Base-by-base conservation (phyloP, 2,329 filamentous ascomycete species). In the Ascosphaera aggregata region DNA sequence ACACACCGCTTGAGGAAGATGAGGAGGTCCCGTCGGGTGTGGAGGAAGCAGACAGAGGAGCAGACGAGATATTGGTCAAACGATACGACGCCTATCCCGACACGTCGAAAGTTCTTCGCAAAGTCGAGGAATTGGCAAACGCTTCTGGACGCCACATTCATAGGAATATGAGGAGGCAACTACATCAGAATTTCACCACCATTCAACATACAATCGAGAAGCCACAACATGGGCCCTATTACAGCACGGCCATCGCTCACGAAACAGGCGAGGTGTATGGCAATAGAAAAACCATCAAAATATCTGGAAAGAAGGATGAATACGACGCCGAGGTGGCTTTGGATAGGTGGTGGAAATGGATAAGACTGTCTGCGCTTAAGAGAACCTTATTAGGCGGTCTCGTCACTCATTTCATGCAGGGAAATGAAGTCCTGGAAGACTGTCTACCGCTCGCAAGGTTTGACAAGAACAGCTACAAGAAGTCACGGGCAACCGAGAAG, bases 281-380 rank as follows among this genome's bases (percentile, higher is more conserved):
- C 4, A 73, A 66, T 42, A 64, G 73, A 41, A 61, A 77, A 57
- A 67, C 59, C 9, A 62, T 80, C 31, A 65, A 67, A 41, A 67
- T 80, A 40, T 20, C 36, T 19, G 36, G 36, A 4, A 16, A 16
- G 5, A n/a, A 27, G 18, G 36, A 37, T 7, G 62, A 67, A 39
- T 61, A 63, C 17, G 65, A 64, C 36, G 68, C 71, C 2, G 63
- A 67, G 39, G 68, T 80, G 60, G 65, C 60, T 38, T 71, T 80
- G 38, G 73, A 80, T 53, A 66, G 67, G 45, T 81, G 76, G 76
- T 80, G 76, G 76, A 80, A 80, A 54, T 59, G 78, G 47, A 63
- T 71, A 46, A 62, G 74, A 20, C 54, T 79, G 38, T 69, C 73
- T 43, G 66, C 67, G 2, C 54, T 80, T 39, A 65, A 71, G 48